Conservation (phyloP, 2,329 filamentous ascomycete species). For the Trichoderma sp. region DNA sequence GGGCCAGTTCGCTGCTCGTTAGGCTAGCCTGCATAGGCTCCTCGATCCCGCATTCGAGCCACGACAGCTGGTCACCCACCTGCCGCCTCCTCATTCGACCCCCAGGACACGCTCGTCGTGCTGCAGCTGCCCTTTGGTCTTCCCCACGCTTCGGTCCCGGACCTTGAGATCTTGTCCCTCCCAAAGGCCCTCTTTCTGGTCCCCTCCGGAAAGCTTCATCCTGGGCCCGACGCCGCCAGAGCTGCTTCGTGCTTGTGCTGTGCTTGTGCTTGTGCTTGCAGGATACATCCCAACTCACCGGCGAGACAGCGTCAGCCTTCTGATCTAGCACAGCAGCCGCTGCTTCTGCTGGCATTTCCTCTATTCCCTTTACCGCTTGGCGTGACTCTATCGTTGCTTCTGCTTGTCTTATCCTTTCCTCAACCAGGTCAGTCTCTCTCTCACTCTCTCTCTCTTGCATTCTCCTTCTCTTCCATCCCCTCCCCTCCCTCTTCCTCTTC, state of each 20-base stretch:
- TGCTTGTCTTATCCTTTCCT: constrained; percentile 25
- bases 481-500: constrained; percentile 20
- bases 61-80: constrained; percentile 36
- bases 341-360: constrained; percentile 14
- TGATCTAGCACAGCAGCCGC: constrained; percentile 18
- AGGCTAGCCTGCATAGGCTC: constrained; percentile 38
- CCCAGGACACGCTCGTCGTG: constrained; percentile 24
- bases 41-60: constrained; percentile 40
- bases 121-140: constrained; percentile 30
- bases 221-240: constrained; percentile 18
- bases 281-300: constrained; percentile 31
- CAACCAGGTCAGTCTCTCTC: constrained; percentile 31
- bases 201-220: constrained; percentile 30
- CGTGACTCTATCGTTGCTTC: constrained; percentile 17
- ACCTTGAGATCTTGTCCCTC: constrained; percentile 31
- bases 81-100: constrained; percentile 34
- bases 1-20: constrained; percentile 32
- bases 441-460: constrained; percentile 9
- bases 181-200: constrained; percentile 22
- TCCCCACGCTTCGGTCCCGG: constrained; percentile 32
- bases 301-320: constrained; percentile 29
- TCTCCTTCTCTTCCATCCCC: constrained; percentile 20
- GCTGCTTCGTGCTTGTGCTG: constrained; percentile 24
- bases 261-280: constrained; percentile 29
- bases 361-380: constrained; percentile 22